Conservation (phyloP, 1,139 yeast genomes). For the Saccharomyces hybrid region DNA sequence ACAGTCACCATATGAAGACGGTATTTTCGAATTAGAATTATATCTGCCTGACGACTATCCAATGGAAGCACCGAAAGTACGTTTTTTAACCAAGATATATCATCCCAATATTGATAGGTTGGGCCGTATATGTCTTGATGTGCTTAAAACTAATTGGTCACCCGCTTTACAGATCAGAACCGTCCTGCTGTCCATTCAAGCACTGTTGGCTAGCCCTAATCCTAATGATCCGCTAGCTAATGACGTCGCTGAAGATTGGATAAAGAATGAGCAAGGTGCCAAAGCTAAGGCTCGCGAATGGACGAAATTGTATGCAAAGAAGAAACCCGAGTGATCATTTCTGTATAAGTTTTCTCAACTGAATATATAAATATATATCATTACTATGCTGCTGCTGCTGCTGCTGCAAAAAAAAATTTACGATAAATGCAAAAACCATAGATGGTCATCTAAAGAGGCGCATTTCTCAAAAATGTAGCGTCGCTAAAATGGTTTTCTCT, state of each 20-base stretch:
- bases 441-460: background rate
- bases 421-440: background rate
- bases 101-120: constrained; percentile 95
- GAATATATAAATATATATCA: background rate
- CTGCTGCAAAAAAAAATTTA: background rate
- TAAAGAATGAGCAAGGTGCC: constrained; percentile 73
- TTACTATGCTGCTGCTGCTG: background rate
- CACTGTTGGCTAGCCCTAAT: constrained; percentile 89
- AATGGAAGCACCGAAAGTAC: constrained; percentile 75
- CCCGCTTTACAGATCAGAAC: constrained; percentile 96
- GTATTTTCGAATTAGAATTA: constrained; percentile 56
- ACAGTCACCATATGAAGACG: constrained; percentile 52
- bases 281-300: constrained; percentile 80
- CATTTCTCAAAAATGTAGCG: background rate
- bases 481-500: background rate
- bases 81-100: constrained; percentile 86
- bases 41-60: constrained; percentile 58
- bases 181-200: constrained; percentile 86
- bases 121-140: constrained; percentile 93
- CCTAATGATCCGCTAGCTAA: constrained; percentile 98
- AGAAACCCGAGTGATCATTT: constrained; percentile 4
- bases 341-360: background rate
- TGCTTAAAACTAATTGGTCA: constrained; percentile 90
- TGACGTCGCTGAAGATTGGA: constrained; percentile 97
- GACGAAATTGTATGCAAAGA: constrained; percentile 62